These are phyloP conservation scores for Lecanosticta acicola DNA, from an alignment of 2,329 filamentous ascomycete genomes.

Conservation along the genomic window DNA sequence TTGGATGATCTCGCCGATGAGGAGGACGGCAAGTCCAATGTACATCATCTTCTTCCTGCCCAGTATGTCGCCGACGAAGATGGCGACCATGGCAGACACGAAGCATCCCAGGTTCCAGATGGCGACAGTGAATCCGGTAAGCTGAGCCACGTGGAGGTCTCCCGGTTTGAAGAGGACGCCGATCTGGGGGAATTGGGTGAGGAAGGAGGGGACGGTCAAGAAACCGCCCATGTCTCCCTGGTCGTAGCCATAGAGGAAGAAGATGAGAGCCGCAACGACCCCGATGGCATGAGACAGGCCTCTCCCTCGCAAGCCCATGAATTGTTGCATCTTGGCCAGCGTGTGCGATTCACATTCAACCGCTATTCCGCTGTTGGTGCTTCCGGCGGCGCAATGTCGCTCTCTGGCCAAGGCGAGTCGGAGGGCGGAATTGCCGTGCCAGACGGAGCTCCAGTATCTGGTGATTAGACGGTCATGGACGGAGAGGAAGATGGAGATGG, in stretches of 20 bases:
- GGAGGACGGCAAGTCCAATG: conserved; percentile 53
- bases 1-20: conserved; percentile 56
- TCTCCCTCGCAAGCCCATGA: conserved; percentile 16
- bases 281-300: conserved; percentile 15
- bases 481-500: too few species aligned
- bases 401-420: neutral
- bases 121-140: conserved; percentile 38
- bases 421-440: neutral
- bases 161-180: conserved; percentile 35
- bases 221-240: conserved; percentile 42
- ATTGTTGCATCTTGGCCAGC: conserved; percentile 11
- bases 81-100: conserved; percentile 38
- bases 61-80: conserved; percentile 52
- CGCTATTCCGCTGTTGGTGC: neutral
- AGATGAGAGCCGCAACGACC: conserved; percentile 14
- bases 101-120: conserved; percentile 42
- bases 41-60: conserved; percentile 54
- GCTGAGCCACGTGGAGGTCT: conserved; percentile 32
- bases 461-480: too few species aligned
- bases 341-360: neutral
- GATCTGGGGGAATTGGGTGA: conserved; percentile 40
- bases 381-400: neutral
- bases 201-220: conserved; percentile 61
- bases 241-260: conserved; percentile 17
- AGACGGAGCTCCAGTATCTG: neutral